Evolutionary conservation across 1,284 basidiomycete genomes (phyloP).

Genomic region (Pyrrhoderma lamaoense): DNA sequence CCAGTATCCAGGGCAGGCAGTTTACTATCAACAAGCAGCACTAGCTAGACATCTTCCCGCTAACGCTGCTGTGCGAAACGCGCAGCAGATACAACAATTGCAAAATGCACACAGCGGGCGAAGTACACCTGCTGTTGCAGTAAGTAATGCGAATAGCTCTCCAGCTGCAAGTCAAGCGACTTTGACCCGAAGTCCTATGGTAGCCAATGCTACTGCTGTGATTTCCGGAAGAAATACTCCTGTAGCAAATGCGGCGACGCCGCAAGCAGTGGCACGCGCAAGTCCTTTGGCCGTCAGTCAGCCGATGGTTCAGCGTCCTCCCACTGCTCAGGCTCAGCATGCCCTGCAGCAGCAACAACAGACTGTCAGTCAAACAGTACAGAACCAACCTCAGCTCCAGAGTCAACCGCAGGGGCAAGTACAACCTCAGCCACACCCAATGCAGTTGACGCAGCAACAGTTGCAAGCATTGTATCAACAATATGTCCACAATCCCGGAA

Average conservation of each 20-base stretch:
- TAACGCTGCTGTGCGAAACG: not conserved
- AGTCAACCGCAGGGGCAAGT: conserved; percentile 21
- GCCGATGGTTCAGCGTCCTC: conserved; percentile 16
- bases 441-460: no score
- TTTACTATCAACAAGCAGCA: conserved; percentile 3
- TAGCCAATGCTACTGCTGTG: conserved; percentile 7
- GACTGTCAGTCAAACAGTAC: conserved; percentile 12
- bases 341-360: conserved; percentile 20
- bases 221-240: conserved; percentile 16
- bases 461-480: no score
- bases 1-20: conserved; percentile 4
- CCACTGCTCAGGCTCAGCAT: not conserved
- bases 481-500: no score
- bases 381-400: conserved; percentile 15
- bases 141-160: conserved; percentile 3
- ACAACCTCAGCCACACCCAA: no score
- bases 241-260: not conserved
- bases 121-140: conserved; percentile 9
- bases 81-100: not conserved
- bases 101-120: conserved; percentile 9
- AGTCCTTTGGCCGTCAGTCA: conserved; percentile 25
- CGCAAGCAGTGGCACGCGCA: conserved; percentile 15
- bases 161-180: conserved; percentile 10
- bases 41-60: conserved; percentile 3
- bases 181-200: conserved; percentile 15